A percentile compares a stretch with the other conserved stretches of the same genome.
These are phyloP conservation scores for Aureobasidium sp. DNA, from an alignment of 2,329 filamentous ascomycete species.

Conservation along the genomic window DNA sequence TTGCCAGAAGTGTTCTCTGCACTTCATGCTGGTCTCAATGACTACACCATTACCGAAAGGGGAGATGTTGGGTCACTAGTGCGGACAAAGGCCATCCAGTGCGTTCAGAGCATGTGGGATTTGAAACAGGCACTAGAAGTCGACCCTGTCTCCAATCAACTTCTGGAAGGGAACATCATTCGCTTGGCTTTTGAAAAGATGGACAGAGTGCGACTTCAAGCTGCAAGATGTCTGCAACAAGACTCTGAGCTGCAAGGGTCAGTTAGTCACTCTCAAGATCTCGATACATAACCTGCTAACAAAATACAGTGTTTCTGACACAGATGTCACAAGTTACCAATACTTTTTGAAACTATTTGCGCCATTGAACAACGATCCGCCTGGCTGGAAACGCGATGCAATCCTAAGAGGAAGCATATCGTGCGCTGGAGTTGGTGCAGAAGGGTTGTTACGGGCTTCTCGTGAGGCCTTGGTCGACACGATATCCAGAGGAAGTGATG, in stretches of 20 bases:
- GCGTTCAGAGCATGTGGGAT: constrained; percentile 44
- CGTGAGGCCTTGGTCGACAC: constrained; percentile 53
- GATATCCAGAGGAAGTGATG: constrained; percentile 19
- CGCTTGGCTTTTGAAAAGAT: constrained; percentile 81
- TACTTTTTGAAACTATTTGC: constrained; percentile 52
- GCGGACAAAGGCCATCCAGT: constrained; percentile 67
- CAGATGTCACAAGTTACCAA: constrained; percentile 46
- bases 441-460: constrained; percentile 62
- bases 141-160: neutral
- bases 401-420: constrained; percentile 62
- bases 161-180: constrained; percentile 32
- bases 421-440: constrained; percentile 69
- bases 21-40: constrained; percentile 51
- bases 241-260: neutral
- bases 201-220: constrained; percentile 69
- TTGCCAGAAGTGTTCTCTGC: constrained; percentile 20
- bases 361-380: constrained; percentile 30
- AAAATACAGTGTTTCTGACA: neutral
- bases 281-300: neutral
- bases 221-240: constrained; percentile 34
- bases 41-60: constrained; percentile 83
- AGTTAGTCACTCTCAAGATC: neutral
- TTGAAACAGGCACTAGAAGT: neutral
- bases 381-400: constrained; percentile 33
- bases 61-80: constrained; percentile 88